Evolutionary conservation across 495 filamentous ascomycete species (phyloP), one percentile per base, ranked within the genome.

Genomic region (Acidiella bohemica): DNA sequence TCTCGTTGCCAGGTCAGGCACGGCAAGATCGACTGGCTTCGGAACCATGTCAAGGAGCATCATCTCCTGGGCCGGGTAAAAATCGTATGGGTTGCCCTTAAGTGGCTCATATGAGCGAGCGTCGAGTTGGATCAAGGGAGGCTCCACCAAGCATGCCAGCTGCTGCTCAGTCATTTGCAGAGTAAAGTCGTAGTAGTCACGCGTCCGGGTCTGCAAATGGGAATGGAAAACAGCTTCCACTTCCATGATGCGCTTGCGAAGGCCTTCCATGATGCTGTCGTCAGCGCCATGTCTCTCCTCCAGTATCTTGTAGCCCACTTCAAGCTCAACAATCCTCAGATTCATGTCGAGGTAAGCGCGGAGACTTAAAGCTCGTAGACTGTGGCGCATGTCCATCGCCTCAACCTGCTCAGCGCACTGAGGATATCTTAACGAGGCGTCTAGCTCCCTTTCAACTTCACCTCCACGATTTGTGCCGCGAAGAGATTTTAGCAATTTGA

Each of bases 1-100:
- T 5, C 19, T 27, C 5, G 22, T 16, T 3, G 45, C 40, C n/a
- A 41, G 13, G 20, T 25, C 41, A 1, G 30, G 37, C 17, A 53
- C 42, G 5, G 26, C 7, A 5, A 50, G 38, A 29, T 41, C 34
- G 29, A 22, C 4, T 7, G 24, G 10, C 18, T 37, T 49, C n/a
- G 53, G 53, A 17, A 46, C 41, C 9, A 58, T 39, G 32, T 56
- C 50, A 5, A 58, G 36, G 2, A 58, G 46, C 22, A 44, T 42
- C 2, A 55, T 20, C 8, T 44, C 20, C 14, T 28, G 14, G 4
- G 26, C 30, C 12, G 36, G 44, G 16, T 13, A 49, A 45, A 42
- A 45, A 2, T 53, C 49, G 12, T 25, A 3, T 9, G 17, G 17
- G n/a, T 32, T 20, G 16, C 32, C 41, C 30, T 42, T 39, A 2